Conservation (phyloP, 2,329 filamentous ascomycete genomes). For the Cytospora piceicola region DNA sequence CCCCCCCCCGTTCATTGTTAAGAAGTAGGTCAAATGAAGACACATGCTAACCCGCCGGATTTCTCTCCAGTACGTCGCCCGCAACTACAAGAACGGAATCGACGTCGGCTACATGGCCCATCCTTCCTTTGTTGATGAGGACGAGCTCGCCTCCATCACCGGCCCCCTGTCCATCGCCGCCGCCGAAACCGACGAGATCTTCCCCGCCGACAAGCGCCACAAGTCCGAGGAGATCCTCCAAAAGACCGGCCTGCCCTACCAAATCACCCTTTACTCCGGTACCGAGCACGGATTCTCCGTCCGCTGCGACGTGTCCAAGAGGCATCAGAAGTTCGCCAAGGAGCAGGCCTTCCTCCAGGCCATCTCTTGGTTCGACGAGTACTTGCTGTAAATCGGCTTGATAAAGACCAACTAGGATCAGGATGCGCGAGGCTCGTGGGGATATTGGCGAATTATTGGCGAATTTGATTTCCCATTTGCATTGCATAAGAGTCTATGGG, state of each 20-base stretch:
- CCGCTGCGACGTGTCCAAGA: slow-evolving; percentile 63
- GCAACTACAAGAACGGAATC: slow-evolving; percentile 67
- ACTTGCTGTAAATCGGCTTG: slow-evolving; percentile 45
- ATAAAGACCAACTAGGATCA: not conserved
- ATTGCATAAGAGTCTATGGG: not conserved
- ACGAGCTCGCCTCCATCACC: slow-evolving; percentile 68
- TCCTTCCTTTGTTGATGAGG: slow-evolving; percentile 72
- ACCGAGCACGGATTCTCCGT: slow-evolving; percentile 78
- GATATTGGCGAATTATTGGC: not conserved
- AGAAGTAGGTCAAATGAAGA: no score
- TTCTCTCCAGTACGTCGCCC: slow-evolving; percentile 62
- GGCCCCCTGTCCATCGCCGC: slow-evolving; percentile 71
- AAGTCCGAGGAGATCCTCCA: slow-evolving; percentile 66
- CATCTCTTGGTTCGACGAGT: slow-evolving; percentile 74
- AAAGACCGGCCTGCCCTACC: slow-evolving; percentile 64
- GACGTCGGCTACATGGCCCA: slow-evolving; percentile 76
- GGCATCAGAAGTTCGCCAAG: slow-evolving; percentile 69
- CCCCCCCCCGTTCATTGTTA: not conserved
- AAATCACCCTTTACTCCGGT: slow-evolving; percentile 76
- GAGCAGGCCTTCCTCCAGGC: slow-evolving; percentile 82
- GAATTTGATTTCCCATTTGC: not conserved
- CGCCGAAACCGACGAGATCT: slow-evolving; percentile 67
- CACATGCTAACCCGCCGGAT: not conserved
- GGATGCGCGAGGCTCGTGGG: not conserved
- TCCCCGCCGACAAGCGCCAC: slow-evolving; percentile 66